These are phyloP conservation scores for Eimeria tenella DNA, from an alignment of 169 alveolate species.

Conservation along the genomic window DNA sequence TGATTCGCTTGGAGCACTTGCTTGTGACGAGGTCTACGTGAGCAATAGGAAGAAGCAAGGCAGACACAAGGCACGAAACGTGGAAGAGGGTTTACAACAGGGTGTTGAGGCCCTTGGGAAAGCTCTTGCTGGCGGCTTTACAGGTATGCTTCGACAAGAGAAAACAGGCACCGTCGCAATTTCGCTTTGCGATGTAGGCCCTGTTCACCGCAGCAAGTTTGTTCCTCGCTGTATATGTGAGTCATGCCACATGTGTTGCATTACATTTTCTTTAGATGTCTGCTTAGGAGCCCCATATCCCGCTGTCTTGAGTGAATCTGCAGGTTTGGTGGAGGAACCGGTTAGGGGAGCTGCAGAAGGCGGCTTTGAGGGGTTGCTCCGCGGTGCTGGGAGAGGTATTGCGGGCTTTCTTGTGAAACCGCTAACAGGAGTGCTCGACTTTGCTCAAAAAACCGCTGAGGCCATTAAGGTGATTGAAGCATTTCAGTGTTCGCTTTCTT, in stretches of 20 bases:
- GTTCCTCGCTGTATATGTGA: too few species aligned
- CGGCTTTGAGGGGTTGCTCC: conserved; percentile 82
- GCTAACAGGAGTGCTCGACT: conserved; percentile 85
- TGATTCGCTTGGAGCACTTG: conserved; percentile 84
- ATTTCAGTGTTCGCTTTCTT: not conserved
- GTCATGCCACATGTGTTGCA: too few species aligned
- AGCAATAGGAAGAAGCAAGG: conserved; percentile 82
- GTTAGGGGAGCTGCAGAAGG: conserved; percentile 80
- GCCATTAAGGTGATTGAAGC: conserved; percentile 81
- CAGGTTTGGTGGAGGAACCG: conserved; percentile 81
- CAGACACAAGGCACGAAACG: conserved; percentile 83
- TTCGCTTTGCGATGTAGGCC: too few species aligned
- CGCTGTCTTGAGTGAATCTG: not conserved
- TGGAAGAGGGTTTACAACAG: conserved; percentile 84
- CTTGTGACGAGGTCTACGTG: conserved; percentile 85
- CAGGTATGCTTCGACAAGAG: conserved; percentile 67
- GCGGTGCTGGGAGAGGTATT: conserved; percentile 85
- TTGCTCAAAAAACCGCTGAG: conserved; percentile 85
- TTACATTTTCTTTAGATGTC: too few species aligned
- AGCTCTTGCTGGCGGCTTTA: conserved; percentile 86
- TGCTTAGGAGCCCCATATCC: not conserved
- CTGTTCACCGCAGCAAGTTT: too few species aligned
- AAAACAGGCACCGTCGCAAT: not conserved
- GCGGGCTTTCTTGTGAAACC: conserved; percentile 86
- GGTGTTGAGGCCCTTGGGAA: conserved; percentile 87